These are phyloP conservation scores for Podosphaera fusca DNA, from an alignment of 2,329 filamentous ascomycete species.

Conservation along the genomic window DNA sequence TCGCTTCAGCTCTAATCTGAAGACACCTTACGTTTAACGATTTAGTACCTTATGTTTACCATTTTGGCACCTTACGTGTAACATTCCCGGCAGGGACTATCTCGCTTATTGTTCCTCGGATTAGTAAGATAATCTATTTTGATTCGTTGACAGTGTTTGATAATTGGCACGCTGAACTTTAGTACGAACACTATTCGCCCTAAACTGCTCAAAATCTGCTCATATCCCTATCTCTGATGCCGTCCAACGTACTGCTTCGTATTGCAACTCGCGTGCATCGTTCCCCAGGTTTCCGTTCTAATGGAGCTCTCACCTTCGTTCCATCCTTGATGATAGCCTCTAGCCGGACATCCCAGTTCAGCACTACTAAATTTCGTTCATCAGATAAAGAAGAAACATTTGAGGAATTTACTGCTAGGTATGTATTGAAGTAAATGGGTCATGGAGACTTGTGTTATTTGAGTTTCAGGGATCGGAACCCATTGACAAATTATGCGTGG, in stretches of 20 bases:
- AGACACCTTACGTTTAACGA: too few species aligned
- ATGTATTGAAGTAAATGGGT: conserved; percentile 18
- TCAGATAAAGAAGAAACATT: conserved; percentile 73
- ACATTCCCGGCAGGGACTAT: too few species aligned
- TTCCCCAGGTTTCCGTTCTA: conserved; percentile 36
- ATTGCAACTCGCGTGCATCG: conserved; percentile 42
- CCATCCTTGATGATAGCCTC: conserved; percentile 28
- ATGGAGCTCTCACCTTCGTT: conserved; percentile 28
- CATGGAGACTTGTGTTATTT: conserved; percentile 7
- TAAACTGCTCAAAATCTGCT: conserved; percentile 4
- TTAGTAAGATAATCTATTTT: too few species aligned
- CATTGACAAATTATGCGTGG: neutral
- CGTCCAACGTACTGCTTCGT: conserved; percentile 45
- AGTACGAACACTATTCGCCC: too few species aligned
- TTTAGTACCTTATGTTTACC: too few species aligned
- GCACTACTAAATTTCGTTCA: conserved; percentile 28
- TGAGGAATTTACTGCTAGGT: conserved; percentile 97
- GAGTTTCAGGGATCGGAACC: conserved; percentile 4
- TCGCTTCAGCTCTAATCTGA: too few species aligned
- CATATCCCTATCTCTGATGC: conserved; percentile 23
- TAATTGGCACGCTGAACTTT: too few species aligned
- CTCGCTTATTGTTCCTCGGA: too few species aligned
- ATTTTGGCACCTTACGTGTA: too few species aligned
- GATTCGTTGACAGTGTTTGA: too few species aligned
- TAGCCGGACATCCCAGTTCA: conserved; percentile 31